A percentile compares a stretch with the other conserved stretches of the same genome.
phyloP scores from a whole-genome alignment of 306 rosid species.

The Pyrus betulifolia region DNA sequence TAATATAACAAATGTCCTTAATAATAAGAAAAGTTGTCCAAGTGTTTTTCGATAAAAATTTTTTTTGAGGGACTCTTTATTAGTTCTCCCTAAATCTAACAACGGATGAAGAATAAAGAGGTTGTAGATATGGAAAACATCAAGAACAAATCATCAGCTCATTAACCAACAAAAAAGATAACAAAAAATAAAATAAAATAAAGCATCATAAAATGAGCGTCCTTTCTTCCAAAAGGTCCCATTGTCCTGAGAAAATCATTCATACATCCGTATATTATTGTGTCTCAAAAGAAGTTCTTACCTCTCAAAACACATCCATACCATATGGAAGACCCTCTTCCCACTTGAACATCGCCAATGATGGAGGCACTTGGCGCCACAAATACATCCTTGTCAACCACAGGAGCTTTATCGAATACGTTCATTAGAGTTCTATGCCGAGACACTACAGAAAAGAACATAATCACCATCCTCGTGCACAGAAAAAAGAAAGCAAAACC shows the following conservation, averaged over 20 bases:
- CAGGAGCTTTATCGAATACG: conserved; percentile 64
- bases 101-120: not conserved
- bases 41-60: no score
- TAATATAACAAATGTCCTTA: no score
- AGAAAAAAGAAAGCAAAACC: not conserved
- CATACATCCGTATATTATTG: no score
- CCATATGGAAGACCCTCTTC: conserved; percentile 79
- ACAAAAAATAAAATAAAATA: no score
- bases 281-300: conserved; percentile 17
- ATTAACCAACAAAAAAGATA: not conserved
- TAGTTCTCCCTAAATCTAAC: not conserved
- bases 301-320: conserved; percentile 95
- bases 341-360: conserved; percentile 72
- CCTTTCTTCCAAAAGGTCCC: not conserved
- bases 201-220: not conserved
- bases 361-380: conserved; percentile 90
- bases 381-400: conserved; percentile 71
- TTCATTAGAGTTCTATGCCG: conserved; percentile 93
- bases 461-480: not conserved
- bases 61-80: no score
- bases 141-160: not conserved
- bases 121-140: not conserved
- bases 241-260: not conserved
- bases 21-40: no score
- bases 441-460: conserved; percentile 45